Evolutionary conservation across 352 stramenopile genomes (phyloP).

Genomic region (Phytophthora agathidicida): DNA sequence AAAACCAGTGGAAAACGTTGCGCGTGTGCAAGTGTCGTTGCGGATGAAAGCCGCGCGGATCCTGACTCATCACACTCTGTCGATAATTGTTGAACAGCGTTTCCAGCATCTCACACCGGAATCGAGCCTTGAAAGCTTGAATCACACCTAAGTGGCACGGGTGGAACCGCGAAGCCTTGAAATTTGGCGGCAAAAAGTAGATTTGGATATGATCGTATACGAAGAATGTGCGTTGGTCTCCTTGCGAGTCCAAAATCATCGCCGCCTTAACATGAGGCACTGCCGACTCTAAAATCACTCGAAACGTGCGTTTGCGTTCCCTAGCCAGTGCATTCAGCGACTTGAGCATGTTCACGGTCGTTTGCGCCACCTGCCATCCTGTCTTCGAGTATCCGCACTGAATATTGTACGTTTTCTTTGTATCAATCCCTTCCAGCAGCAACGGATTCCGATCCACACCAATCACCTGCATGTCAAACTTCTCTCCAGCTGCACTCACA

Average conservation of each 20-base stretch:
- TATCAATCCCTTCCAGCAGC: slow-evolving; percentile 66
- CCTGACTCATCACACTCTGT: slow-evolving; percentile 50
- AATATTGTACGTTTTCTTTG: slow-evolving; percentile 69
- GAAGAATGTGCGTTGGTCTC: slow-evolving; percentile 88
- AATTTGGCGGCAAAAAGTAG: slow-evolving; percentile 84
- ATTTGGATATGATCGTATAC: slow-evolving; percentile 84
- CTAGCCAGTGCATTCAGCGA: slow-evolving; percentile 75
- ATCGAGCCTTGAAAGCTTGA: slow-evolving; percentile 81
- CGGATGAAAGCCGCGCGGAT: slow-evolving; percentile 53
- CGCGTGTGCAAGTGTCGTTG: slow-evolving; percentile 66
- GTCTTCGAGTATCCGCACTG: slow-evolving; percentile 86
- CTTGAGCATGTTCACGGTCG: slow-evolving; percentile 81
- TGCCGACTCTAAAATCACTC: slow-evolving; percentile 80
- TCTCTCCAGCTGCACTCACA: slow-evolving; percentile 76
- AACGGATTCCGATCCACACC: slow-evolving; percentile 64
- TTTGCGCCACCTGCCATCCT: slow-evolving; percentile 80
- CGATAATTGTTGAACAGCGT: slow-evolving; percentile 74
- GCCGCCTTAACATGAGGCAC: slow-evolving; percentile 86
- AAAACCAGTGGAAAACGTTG: slow-evolving; percentile 89
- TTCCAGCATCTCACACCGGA: slow-evolving; percentile 81
- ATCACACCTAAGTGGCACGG: slow-evolving; percentile 78
- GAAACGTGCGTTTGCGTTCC: slow-evolving; percentile 77
- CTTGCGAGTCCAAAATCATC: slow-evolving; percentile 87
- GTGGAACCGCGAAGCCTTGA: slow-evolving; percentile 75
- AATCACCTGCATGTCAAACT: slow-evolving; percentile 86